Evolutionary conservation across 2,329 filamentous ascomycete genomes (phyloP).

Genomic region (Penicillium sp.): DNA sequence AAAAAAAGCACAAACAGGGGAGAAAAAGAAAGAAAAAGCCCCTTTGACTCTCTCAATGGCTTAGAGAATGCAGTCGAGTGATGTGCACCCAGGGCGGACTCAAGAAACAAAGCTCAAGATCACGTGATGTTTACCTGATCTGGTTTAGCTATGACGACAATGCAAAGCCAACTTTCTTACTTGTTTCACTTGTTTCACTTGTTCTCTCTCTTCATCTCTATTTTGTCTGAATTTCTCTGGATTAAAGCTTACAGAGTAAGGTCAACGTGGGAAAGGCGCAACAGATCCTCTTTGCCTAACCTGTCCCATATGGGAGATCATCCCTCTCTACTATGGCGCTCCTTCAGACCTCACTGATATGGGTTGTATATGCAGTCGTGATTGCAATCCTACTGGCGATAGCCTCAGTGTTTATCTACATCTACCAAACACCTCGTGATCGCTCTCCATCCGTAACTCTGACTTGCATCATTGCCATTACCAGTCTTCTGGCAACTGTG

Average conservation of each 20-base stretch:
- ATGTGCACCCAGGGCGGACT: background rate
- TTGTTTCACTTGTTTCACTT: background rate
- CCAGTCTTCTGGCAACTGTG: constrained; percentile 84
- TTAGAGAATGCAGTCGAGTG: background rate
- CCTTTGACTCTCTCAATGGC: background rate
- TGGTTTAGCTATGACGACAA: constrained; percentile 21
- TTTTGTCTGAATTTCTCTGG: background rate
- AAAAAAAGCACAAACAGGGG: background rate
- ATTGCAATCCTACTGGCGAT: constrained; percentile 73
- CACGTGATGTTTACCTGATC: constrained; percentile 14
- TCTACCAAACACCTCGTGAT: constrained; percentile 87
- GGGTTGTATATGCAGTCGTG: constrained; percentile 87
- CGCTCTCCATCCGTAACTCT: constrained; percentile 77
- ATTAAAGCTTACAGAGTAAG: background rate
- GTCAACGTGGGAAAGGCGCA: background rate
- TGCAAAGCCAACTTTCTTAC: constrained; percentile 3
- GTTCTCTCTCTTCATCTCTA: background rate
- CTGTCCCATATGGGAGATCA: constrained; percentile 13
- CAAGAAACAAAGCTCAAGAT: constrained; percentile 1
- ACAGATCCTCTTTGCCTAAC: background rate
- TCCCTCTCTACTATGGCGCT: constrained; percentile 55
- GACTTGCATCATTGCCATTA: constrained; percentile 83
- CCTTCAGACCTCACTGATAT: constrained; percentile 87
- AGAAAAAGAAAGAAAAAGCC: background rate
- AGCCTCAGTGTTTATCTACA: constrained; percentile 81